Evolutionary conservation across 768 basidiomycete species (phyloP), one percentile per base, ranked within the genome.

Genomic region (Panaeolus cyanescens): DNA sequence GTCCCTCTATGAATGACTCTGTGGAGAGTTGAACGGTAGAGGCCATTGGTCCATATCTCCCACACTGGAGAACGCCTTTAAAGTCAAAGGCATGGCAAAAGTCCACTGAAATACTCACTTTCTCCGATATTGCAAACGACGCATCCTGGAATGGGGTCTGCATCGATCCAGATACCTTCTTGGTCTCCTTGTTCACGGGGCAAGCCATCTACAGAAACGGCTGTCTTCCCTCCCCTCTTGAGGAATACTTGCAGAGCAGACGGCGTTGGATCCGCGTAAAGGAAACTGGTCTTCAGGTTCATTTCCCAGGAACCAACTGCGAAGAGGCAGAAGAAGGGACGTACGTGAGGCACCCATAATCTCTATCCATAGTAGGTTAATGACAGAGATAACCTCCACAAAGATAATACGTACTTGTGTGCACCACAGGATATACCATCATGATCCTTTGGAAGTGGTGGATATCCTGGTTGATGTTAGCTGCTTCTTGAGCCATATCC

Each of bases 121-220:
- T 93, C 91, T 22, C 95, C 95, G 37, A 97, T 88, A 67, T 97
- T 97, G 72, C 93, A 94, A 19, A 97, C 92, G 7, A 96, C 78
- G 64, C 91, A 92, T 8, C 88, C 90, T 13, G 86, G 87, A 20
- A 92, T 83, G 0, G 95, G 95, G 72, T 95, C 88, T 0, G 92
- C 94, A 54, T 85, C 84, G 56, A 96, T 88, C 94, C 95, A 96
- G 1, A 80, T 64, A 2, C 91, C 89, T 57, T 83, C 79, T 61
- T 86, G 82, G 25, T 76, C 72, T 3, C 85, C 85, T 32, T 86
- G 79, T 66, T 90, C 84, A 2, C 73, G 68, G 0, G 83, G 83
- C 7, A 85, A 70, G 10, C 76, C 77, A 22, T 50, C 25, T 12
- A 28, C 45, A 12, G 25, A 4, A 50, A 28, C 19, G 13, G 12